Evolutionary conservation across 441 rosid genomes (phyloP), one percentile per base, ranked within the genome.

Genomic region (Lepidium campestre): DNA sequence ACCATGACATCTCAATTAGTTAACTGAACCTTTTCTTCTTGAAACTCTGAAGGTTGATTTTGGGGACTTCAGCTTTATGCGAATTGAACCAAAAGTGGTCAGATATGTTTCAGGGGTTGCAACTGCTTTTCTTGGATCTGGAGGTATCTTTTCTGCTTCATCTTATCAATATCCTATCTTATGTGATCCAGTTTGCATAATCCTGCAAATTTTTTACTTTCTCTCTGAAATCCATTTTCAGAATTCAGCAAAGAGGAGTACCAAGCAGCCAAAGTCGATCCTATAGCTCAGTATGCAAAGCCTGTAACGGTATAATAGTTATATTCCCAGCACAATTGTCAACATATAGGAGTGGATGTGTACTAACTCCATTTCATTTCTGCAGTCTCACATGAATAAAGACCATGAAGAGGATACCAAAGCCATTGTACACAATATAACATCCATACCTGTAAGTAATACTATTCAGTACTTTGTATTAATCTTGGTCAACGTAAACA

Each of bases 331-430:
- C 42, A 23, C 52, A 40, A 2, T 14, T 13, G 7, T 10, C 13
- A 54, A 59, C 11, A 44, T 0, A 20, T 68, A 48, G 10, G 25
- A 19, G 54, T 48, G 19, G 9, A 54, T 49, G 32, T n/a, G 8
- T 58, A 50, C 52, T 72, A 39, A 69, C 39, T 15, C 42, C 10
- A 4, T 15, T 12, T 73, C 44, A 44, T 48, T 65, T 74, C 9
- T 44, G 59, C 74, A 93, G 97, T 85, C 96, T 48, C 97, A 93
- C 78, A 93, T 90, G 97, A 93, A 93, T 46, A 85, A 78, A 79
- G 98, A 93, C 79, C 97, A 93, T 77, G 84, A 74, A 71, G 96
- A 93, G 45, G 98, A 88, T 72, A 86, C 92, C 42, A 88, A 69
- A 73, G 80, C 82, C 59, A 90, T 90, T 47, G 97, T 85, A 66